Conservation (phyloP, 2,329 filamentous ascomycete genomes). For the Epichloe gansuensis region DNA sequence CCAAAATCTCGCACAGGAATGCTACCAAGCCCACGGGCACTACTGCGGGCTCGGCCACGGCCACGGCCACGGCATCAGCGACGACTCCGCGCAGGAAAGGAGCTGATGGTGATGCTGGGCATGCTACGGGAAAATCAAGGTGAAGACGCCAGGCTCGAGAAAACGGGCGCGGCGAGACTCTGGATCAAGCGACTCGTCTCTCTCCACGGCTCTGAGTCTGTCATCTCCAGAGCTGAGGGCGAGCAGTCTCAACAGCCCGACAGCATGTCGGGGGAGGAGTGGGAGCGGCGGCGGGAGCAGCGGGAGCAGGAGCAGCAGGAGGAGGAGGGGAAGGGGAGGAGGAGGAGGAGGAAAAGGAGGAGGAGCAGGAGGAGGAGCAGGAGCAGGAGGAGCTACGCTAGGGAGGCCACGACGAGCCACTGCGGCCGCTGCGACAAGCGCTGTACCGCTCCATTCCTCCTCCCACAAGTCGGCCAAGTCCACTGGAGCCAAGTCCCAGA, state of each 20-base stretch:
- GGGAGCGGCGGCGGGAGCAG: not conserved
- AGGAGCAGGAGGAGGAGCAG: not conserved
- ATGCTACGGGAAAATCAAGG: constrained; percentile 10
- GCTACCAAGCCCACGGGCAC: constrained; percentile 1
- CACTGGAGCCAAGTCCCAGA: constrained; percentile 19
- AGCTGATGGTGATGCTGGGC: not conserved
- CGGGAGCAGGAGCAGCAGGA: not conserved
- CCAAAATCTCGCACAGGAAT: constrained; percentile 19
- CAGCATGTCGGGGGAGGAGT: constrained; percentile 1
- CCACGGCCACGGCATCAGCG: not conserved
- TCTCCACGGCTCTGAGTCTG: constrained; percentile 27
- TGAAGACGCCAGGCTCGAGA: constrained; percentile 24
- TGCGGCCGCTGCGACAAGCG: not conserved
- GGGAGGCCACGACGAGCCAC: not conserved
- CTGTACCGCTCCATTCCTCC: not conserved
- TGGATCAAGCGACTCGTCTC: constrained; percentile 30
- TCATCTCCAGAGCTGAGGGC: constrained; percentile 26
- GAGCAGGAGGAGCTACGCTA: not conserved
- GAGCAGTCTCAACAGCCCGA: constrained; percentile 7
- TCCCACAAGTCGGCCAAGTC: not conserved
- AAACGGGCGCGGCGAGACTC: constrained; percentile 25
- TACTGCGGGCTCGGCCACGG: not conserved
- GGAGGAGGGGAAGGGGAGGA: no score
- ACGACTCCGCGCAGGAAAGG: constrained; percentile 3
- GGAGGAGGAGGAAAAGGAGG: constrained; percentile 1